Percentiles rank a stretch among this genome's conserved stretches.
Conservation (phyloP, 345 rosid species). For the Hibiscus tridactylites region DNA sequence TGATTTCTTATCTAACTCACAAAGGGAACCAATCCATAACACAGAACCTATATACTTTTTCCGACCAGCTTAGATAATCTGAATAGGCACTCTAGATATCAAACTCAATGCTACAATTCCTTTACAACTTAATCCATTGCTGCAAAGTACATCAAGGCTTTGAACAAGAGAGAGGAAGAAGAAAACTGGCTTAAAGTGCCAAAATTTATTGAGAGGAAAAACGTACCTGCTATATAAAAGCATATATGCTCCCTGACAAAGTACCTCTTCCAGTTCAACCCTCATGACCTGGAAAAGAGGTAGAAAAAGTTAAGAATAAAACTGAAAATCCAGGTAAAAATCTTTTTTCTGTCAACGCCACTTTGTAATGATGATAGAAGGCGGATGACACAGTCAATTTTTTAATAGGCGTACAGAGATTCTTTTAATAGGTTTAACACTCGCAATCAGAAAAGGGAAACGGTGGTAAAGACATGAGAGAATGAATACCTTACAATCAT, state of each 20-base stretch:
- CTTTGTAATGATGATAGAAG: background rate
- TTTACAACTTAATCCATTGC: too few species aligned
- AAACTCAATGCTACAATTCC: too few species aligned
- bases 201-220: background rate
- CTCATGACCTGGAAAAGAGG: conserved; percentile 41
- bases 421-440: background rate
- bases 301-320: background rate
- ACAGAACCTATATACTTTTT: too few species aligned
- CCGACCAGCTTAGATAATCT: too few species aligned
- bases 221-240: conserved; percentile 84
- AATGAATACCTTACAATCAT: conserved; percentile 74
- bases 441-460: background rate
- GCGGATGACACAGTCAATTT: background rate
- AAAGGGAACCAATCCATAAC: too few species aligned
- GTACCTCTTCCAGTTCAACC: conserved; percentile 77
- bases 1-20: too few species aligned
- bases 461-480: background rate
- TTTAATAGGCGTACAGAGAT: background rate
- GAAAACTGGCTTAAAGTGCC: background rate
- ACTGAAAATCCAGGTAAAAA: background rate
- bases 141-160: background rate
- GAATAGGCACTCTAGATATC: too few species aligned
- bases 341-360: background rate
- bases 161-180: background rate
- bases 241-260: conserved; percentile 94